Conservation (phyloP, 345 rosid genomes). For the Geranium rotundifolium region DNA sequence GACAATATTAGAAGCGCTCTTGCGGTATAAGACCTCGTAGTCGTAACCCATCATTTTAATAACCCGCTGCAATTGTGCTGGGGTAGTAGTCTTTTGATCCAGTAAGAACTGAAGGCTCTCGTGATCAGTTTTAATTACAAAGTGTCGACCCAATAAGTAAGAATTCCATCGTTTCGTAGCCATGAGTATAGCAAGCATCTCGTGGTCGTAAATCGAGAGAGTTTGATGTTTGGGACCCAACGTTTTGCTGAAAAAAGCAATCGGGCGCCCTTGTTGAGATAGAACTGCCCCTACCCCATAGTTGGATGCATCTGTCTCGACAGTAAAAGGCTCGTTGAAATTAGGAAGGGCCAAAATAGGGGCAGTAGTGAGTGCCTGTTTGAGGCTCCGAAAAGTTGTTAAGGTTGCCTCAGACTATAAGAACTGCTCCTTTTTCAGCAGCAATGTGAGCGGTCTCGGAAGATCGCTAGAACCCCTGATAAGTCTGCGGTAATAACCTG, state of each 20-base stretch:
- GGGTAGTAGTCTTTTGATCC: neutral
- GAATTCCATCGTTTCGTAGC: neutral
- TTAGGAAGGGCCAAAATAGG: too few species aligned
- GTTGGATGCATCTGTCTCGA: too few species aligned
- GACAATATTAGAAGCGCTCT: neutral
- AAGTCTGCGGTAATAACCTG: too few species aligned
- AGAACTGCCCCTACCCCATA: neutral
- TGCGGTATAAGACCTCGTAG: neutral
- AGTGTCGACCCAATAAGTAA: neutral
- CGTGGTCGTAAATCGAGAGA: neutral
- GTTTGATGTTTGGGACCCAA: neutral
- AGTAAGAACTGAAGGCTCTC: neutral
- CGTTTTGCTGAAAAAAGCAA: neutral
- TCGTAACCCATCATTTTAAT: neutral
- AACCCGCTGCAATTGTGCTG: neutral
- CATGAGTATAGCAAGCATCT: neutral
- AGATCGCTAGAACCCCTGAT: too few species aligned
- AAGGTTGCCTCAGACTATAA: too few species aligned
- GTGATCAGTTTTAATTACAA: neutral
- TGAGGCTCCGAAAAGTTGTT: too few species aligned
- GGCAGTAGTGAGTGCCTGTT: too few species aligned
- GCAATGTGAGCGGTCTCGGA: too few species aligned
- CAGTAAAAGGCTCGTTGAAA: too few species aligned
- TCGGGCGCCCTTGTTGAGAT: neutral
- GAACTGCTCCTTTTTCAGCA: too few species aligned